Base-by-base conservation (phyloP, 2,329 filamentous ascomycete species). In the Alternaria triticina region DNA sequence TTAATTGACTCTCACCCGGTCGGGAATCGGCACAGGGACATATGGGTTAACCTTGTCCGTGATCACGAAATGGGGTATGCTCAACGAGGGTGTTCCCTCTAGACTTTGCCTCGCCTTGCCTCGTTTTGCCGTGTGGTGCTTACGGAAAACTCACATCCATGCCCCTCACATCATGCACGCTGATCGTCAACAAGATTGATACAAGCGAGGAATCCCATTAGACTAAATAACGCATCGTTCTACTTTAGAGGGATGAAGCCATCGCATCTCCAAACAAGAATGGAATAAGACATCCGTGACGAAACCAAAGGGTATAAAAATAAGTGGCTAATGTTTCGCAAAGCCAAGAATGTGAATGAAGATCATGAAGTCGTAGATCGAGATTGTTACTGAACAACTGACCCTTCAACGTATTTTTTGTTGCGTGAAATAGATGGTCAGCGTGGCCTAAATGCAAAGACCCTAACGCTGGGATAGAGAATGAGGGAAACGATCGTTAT, bases 251-350 rank as follows among this genome's bases (percentile, higher is more conserved):
- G 28, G 49, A 36, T 33, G n/a, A 36, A n/a, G 33, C 52, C 33
- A 27, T 25, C 33, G 17, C 15, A 20, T 40, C 33, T 36, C 36
- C 52, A 28, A 23, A 44, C 30, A 54, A 28, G 33, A 54, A 54
- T 23, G 52, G 25, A 54, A 54, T 23, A 36, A 40, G 40, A 50
- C 28, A 17, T 40, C 15, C 49, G 20, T 25, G 44, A 57, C 22
- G n/a, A 23, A 47, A 25, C n/a, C 22, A 28, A 61, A 50, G 59
- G 59, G 59, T 61, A 61, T 61, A 57, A 61, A 40, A 44, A 44
- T 54, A 43, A 36, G 33, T 52, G 28, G 49, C 36, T 40, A 40
- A 40, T 40, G 28, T 40, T 36, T 23, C 20, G 12, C 28, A 22
- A 40, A 40, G 36, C 36, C 28, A 40, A 36, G 12, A 40, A 22